Evolutionary conservation across 192 early-diverging fungal species (phyloP), one percentile per base, ranked within the genome.

Genomic region (Gryganskiella cystojenkinii): DNA sequence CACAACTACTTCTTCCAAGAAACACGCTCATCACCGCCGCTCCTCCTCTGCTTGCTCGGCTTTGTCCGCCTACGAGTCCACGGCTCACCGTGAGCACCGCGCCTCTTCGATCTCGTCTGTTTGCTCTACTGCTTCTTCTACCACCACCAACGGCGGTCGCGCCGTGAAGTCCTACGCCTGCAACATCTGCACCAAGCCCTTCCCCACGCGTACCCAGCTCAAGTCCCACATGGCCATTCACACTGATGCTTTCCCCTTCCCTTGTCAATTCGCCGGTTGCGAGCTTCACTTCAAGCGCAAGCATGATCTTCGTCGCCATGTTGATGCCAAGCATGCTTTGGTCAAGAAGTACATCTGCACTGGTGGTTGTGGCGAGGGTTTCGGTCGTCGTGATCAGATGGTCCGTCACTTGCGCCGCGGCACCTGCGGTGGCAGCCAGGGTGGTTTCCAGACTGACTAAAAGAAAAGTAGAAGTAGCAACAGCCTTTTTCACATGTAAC

Each of bases 151-250:
- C 11, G 15, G 15, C 5, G 37, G 37, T 13, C 71, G 71, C 46
- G 53, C 64, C 9, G 59, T 67, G 49, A 76, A 76, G 60, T 67
- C 72, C 14, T 82, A 72, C 42, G 59, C 65, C 25, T 82, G 81
- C 67, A 49, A 69, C 0, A 73, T 59, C 20, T 82, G 81, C 61
- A 56, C 70, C 20, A 70, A 78, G 68, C 43, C 66, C 20, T 82
- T 82, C 65, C 62, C 73, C 5, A 71, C 74, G 4, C 75, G 76
- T 31, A 79, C 76, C 2, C 75, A 82, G 44, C 75, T 82, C 74
- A 71, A 79, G 68, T 72, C 81, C 8, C 81, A 82, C 56, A 71
- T 72, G 64, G 62, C 70, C 17, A 82, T 78, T 63, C 81, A 82
- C 45, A 78, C 75, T 1, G 72, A 76, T 37, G 31, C 42, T 4